These are phyloP conservation scores for Globisporangium takayamanum DNA, from an alignment of 352 stramenopile species.

Conservation along the genomic window DNA sequence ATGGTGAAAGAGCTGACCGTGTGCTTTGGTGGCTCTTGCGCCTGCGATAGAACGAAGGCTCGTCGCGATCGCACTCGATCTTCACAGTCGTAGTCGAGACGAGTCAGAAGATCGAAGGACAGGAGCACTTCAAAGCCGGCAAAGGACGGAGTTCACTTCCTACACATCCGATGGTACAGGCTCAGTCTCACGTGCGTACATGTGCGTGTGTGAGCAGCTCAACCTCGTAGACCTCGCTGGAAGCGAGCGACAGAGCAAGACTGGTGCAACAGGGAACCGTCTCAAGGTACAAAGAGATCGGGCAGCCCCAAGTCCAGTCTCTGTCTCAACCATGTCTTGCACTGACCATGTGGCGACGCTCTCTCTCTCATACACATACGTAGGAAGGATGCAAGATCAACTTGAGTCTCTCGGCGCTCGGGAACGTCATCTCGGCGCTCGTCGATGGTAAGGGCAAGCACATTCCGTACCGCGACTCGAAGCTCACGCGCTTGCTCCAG, in stretches of 20 bases:
- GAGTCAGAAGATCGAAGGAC: constrained; percentile 61
- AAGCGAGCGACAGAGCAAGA: constrained; percentile 83
- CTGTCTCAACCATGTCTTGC: neutral
- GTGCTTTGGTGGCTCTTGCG: neutral
- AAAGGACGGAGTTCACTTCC: constrained; percentile 19
- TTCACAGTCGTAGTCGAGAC: constrained; percentile 83
- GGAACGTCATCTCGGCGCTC: constrained; percentile 83
- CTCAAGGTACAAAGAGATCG: constrained; percentile 36
- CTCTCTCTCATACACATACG: constrained; percentile 12
- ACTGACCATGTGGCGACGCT: neutral
- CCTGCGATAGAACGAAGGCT: constrained; percentile 48
- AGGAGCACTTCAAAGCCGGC: constrained; percentile 78
- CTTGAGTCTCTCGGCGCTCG: constrained; percentile 64
- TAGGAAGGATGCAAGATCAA: constrained; percentile 88
- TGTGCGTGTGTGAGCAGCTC: constrained; percentile 23
- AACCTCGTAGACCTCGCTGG: constrained; percentile 80
- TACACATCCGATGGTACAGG: neutral
- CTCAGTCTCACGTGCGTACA: constrained; percentile 16
- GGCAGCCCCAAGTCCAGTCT: neutral
- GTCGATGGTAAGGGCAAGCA: constrained; percentile 78
- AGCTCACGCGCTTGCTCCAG: constrained; percentile 83
- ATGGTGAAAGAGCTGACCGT: neutral
- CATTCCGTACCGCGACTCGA: constrained; percentile 86
- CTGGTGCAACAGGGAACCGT: constrained; percentile 65
- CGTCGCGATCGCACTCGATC: constrained; percentile 80